These are phyloP conservation scores for Fusarium odoratissimum DNA, from an alignment of 2,329 filamentous ascomycete genomes.

Conservation along the genomic window DNA sequence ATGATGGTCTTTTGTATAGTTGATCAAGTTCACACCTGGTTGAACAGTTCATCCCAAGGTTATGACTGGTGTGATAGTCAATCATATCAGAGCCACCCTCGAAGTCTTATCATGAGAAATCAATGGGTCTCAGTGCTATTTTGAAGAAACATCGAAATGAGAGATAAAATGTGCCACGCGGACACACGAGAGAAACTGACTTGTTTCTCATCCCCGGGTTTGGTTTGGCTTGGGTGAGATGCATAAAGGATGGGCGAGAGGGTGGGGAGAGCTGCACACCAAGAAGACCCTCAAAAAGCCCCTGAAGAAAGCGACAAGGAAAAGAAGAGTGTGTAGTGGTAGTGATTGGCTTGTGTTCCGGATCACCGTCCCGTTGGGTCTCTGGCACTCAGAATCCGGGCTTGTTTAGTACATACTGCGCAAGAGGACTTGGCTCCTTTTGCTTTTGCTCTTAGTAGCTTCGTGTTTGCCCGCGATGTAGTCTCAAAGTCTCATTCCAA, in stretches of 20 bases:
- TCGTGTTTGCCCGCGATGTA: conserved; percentile 32
- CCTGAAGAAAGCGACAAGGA: conserved; percentile 15
- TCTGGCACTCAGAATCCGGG: conserved; percentile 9
- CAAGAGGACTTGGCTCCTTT: not conserved
- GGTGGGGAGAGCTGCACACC: conserved; percentile 19
- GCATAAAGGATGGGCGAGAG: conserved; percentile 12
- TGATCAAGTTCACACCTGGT: not conserved
- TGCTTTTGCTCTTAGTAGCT: not conserved
- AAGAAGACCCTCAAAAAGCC: conserved; percentile 30
- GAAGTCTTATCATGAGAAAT: not conserved
- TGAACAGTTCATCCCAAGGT: not conserved
- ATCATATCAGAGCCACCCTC: conserved; percentile 1
- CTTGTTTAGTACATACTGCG: conserved; percentile 5
- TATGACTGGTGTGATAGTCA: not conserved
- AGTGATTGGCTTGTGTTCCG: conserved; percentile 27
- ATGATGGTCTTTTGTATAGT: conserved; percentile 15
- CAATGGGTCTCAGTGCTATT: conserved; percentile 1
- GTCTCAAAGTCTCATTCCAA: conserved; percentile 30
- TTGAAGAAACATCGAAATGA: not conserved
- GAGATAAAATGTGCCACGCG: conserved; percentile 37
- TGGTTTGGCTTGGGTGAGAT: conserved; percentile 30
- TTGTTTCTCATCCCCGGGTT: conserved; percentile 22
- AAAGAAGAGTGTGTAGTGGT: conserved; percentile 1
- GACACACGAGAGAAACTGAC: conserved; percentile 29
- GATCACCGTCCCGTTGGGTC: conserved; percentile 32